Evolutionary conservation across 768 basidiomycete species (phyloP), one percentile per base, ranked within the genome.

Genomic region (Sarcodon sp.): DNA sequence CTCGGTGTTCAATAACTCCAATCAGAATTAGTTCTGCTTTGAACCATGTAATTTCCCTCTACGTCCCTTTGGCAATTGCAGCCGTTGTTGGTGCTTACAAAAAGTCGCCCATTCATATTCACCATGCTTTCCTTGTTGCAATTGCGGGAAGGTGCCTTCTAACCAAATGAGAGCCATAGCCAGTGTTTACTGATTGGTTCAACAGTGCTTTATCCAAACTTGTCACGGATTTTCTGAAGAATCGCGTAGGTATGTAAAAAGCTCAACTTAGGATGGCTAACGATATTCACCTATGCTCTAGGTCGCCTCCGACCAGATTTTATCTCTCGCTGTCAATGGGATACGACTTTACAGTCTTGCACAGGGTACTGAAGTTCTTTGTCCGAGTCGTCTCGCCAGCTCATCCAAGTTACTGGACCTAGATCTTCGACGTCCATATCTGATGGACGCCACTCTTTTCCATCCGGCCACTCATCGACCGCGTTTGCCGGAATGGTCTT

Each of bases 401-500:
- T 27, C 16, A 41, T 41, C 13, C 39, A 4, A 15, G 39, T 41
- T 41, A 45, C 16, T 1, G n/a, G 27, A 45, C 15, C 44, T 15
- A 31, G 44, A 8, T 8, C 44, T 15, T 13, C 15, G n/a, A 7
- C 21, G 53, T 41, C 39, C 39, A 13, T 82, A 27, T 43, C 67
- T 11, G 71, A 75, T 47, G 79, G 79, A 11, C 64, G 79, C 33
- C 67, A 70, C 47, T 83, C 80, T 0, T 84, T 84, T 55, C 81
- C 80, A 6, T 81, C 79, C 9, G 81, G 81, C 6, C 81, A 84
- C 58, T 79, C 80, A 1, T 79, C 80, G 1, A 74, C 75, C 9
- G 80, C 74, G 7, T 83, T 79, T 56, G 68, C 75, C 2, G 80
- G 80, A 32, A 81, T 83, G 77, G 66, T 72, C 18, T 78, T 80